These are phyloP conservation scores for Chlorella sp. DNA, from an alignment of 139 green algal genomes.

Conservation along the genomic window DNA sequence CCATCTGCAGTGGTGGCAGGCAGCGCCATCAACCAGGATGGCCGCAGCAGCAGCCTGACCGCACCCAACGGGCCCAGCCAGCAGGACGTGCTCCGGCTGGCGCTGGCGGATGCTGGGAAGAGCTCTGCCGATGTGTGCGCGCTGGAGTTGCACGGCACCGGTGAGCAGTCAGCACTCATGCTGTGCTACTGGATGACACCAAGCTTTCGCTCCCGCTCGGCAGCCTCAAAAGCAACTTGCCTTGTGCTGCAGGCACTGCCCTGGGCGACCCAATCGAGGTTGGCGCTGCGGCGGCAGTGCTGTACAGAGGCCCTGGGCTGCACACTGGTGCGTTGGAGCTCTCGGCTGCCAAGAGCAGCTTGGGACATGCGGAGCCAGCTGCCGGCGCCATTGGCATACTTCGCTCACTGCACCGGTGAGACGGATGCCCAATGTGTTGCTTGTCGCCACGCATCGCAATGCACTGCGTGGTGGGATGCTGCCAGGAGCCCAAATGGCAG, in stretches of 20 bases:
- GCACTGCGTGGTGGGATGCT: not conserved
- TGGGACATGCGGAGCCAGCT: constrained; percentile 58
- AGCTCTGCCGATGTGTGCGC: constrained; percentile 8
- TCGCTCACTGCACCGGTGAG: constrained; percentile 3
- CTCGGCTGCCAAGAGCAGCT: constrained; percentile 44
- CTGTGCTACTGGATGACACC: constrained; percentile 9
- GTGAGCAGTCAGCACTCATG: constrained; percentile 63
- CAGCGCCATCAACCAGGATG: constrained; percentile 87
- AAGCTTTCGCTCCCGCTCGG: not conserved
- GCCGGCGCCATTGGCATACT: constrained; percentile 38
- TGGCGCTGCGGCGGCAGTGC: constrained; percentile 37
- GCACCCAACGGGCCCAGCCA: constrained; percentile 88
- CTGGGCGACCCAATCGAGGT: constrained; percentile 69
- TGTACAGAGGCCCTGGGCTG: not conserved
- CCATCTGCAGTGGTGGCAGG: constrained; percentile 49
- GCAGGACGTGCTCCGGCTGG: constrained; percentile 69
- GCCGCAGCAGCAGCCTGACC: constrained; percentile 82
- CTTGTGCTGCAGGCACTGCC: constrained; percentile 29
- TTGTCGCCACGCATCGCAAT: not conserved
- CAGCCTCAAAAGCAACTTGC: not conserved
- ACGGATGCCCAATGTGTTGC: not conserved
- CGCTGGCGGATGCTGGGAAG: constrained; percentile 39
- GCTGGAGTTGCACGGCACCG: constrained; percentile 80
- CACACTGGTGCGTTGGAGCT: not conserved
- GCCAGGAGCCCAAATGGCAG: constrained; percentile 35